phyloP scores from a whole-genome alignment of 139 green algal species.

The Pleodorina starrii region DNA sequence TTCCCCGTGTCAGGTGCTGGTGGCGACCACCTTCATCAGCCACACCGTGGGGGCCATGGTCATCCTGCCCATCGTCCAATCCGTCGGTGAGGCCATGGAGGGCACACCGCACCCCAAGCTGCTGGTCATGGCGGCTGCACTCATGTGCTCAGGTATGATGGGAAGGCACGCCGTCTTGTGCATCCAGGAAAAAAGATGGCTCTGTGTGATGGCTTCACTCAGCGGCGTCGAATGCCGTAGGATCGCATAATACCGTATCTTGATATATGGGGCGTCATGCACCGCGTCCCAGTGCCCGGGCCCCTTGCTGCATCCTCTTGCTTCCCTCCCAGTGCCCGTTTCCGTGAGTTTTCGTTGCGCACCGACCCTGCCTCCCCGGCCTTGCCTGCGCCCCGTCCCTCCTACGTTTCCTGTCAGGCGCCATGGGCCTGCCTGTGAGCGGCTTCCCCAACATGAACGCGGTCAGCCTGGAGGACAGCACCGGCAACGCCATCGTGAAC shows the following conservation, averaged over 20 bases:
- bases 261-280: too few species aligned
- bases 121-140: slow-evolving; percentile 79
- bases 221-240: too few species aligned
- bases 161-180: too few species aligned
- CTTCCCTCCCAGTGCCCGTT: too few species aligned
- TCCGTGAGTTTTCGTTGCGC: too few species aligned
- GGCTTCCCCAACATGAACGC: slow-evolving; percentile 89
- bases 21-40: slow-evolving; percentile 80
- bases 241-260: too few species aligned
- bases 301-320: too few species aligned
- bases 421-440: slow-evolving; percentile 82
- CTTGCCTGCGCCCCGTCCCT: too few species aligned
- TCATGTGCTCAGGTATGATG: slow-evolving; percentile 83
- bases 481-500: slow-evolving; percentile 69
- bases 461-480: slow-evolving; percentile 72
- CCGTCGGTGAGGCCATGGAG: slow-evolving; percentile 72
- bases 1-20: slow-evolving; percentile 59
- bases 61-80: slow-evolving; percentile 84
- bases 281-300: too few species aligned
- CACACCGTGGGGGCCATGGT: slow-evolving; percentile 87
- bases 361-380: too few species aligned
- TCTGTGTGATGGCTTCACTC: too few species aligned
- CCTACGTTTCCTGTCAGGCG: slow-evolving; percentile 52
- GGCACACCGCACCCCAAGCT: slow-evolving; percentile 69
- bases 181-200: too few species aligned